Evolutionary conservation across 768 basidiomycete genomes (phyloP).

Genomic region (Kockovaella imperatae): DNA sequence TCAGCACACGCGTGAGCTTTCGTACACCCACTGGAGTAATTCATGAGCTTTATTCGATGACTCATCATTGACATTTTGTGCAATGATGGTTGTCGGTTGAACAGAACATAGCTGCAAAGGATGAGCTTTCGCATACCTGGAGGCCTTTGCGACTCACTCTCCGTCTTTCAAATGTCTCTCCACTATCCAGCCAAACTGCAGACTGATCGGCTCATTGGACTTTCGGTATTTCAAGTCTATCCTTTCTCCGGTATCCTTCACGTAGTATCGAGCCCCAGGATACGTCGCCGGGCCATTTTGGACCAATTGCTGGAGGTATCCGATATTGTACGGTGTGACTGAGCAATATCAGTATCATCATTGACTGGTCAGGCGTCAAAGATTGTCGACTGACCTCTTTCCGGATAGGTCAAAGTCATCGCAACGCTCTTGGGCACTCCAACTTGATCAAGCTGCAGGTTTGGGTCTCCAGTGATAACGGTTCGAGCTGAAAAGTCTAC

Average conservation of each 20-base stretch:
- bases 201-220: slow-evolving; percentile 74
- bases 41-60: slow-evolving; percentile 93
- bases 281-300: slow-evolving; percentile 89
- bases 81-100: slow-evolving; percentile 95
- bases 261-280: slow-evolving; percentile 92
- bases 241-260: slow-evolving; percentile 92
- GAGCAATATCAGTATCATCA: neutral
- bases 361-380: neutral
- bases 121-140: neutral
- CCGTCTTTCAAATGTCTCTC: slow-evolving; percentile 96
- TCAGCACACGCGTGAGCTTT: slow-evolving; percentile 8
- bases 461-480: slow-evolving; percentile 98
- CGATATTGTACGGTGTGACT: slow-evolving; percentile 98
- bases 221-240: slow-evolving; percentile 96
- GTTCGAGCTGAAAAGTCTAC: slow-evolving; percentile 99
- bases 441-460: slow-evolving; percentile 90
- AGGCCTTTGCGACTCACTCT: slow-evolving; percentile 72
- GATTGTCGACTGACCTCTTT: slow-evolving; percentile 60
- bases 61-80: slow-evolving; percentile 99
- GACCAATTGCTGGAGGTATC: slow-evolving; percentile 86
- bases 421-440: slow-evolving; percentile 92
- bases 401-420: slow-evolving; percentile 95
- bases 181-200: slow-evolving; percentile 98
- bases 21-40: slow-evolving; percentile 76
- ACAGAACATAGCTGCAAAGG: slow-evolving; percentile 65